Evolutionary conservation across 2,329 filamentous ascomycete genomes (phyloP).

Genomic region (Piedraia hortae): DNA sequence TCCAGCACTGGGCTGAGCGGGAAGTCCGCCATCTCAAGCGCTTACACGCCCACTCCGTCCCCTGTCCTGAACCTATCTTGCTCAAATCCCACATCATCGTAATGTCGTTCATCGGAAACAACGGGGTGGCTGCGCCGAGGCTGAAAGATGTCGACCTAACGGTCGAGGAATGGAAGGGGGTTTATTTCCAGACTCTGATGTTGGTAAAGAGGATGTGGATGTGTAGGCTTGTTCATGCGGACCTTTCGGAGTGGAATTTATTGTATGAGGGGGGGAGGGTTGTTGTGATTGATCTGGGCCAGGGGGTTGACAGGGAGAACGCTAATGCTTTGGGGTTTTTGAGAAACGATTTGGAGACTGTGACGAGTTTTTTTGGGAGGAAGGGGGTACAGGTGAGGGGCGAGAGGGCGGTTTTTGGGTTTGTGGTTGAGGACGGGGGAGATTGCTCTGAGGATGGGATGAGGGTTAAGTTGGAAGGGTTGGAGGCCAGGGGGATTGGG

Average conservation of each 20-base stretch:
- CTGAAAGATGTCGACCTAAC: slow-evolving; percentile 61
- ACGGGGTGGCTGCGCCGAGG: slow-evolving; percentile 66
- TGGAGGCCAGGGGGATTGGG: slow-evolving; percentile 40
- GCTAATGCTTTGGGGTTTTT: slow-evolving; percentile 78
- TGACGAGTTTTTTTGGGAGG: slow-evolving; percentile 70
- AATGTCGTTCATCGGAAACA: slow-evolving; percentile 82
- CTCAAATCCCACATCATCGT: slow-evolving; percentile 84
- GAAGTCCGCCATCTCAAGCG: slow-evolving; percentile 83
- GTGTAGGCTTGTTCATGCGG: slow-evolving; percentile 77
- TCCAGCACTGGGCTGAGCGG: slow-evolving; percentile 96
- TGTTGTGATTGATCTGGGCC: slow-evolving; percentile 91
- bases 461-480: slow-evolving; percentile 31
- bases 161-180: slow-evolving; percentile 33
- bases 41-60: slow-evolving; percentile 59
- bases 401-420: slow-evolving; percentile 60
- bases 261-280: slow-evolving; percentile 60
- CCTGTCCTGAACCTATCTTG: slow-evolving; percentile 67
- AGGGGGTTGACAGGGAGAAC: slow-evolving; percentile 92
- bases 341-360: slow-evolving; percentile 96
- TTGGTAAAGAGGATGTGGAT: slow-evolving; percentile 84
- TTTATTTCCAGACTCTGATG: slow-evolving; percentile 62
- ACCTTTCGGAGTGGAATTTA: slow-evolving; percentile 95
- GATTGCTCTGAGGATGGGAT: slow-evolving; percentile 34
- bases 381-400: slow-evolving; percentile 58
- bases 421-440: slow-evolving; percentile 39